Evolutionary conservation across 129 eudicot species (phyloP).

Genomic region (Helianthus annuus): HanXRQr2.0-SUNRISE NC_035445.2:142978101-142978600

Average conservation of each 20-base stretch:
- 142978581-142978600: no score
- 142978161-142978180: constrained; percentile 31
- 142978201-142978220: constrained; percentile 23
- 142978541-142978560: no score
- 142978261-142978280: constrained; percentile 39
- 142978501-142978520: no score
- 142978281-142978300: constrained; percentile 29
- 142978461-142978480: not conserved
- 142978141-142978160: constrained; percentile 19
- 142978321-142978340: constrained; percentile 9
- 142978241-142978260: constrained; percentile 18
- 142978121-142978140: constrained; percentile 31
- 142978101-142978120: constrained; percentile 14
- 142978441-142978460: not conserved
- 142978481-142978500: no score
- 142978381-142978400: constrained; percentile 12
- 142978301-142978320: constrained; percentile 40
- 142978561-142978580: no score
- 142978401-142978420: constrained; percentile 14
- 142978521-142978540: no score
- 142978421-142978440: constrained; percentile 20
- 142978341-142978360: not conserved
- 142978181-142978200: constrained; percentile 31
- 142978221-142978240: constrained; percentile 15
- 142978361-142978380: not conserved